Conservation (phyloP, 345 rosid species). For the Populus ilicifolia region DNA sequence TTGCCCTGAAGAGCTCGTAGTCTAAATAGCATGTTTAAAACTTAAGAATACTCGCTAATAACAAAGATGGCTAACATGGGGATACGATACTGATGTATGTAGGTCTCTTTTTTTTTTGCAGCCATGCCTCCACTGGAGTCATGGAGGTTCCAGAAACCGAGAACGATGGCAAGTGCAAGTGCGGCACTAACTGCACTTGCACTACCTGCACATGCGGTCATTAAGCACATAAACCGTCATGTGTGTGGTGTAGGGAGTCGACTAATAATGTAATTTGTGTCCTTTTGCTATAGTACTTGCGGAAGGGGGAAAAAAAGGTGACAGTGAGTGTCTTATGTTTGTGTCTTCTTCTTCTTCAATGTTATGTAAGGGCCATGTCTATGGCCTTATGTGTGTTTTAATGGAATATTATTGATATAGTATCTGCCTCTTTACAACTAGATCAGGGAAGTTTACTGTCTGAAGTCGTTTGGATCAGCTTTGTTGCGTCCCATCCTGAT, state of each 20-base stretch:
- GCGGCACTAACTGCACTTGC: constrained; percentile 72
- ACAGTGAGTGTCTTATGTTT: background rate
- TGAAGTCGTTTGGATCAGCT: background rate
- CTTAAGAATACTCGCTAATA: background rate
- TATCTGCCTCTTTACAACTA: background rate
- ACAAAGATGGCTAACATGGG: background rate
- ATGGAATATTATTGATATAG: constrained; percentile 20
- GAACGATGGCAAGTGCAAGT: constrained; percentile 74
- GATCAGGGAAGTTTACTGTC: background rate
- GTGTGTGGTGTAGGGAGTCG: background rate
- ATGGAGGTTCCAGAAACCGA: constrained; percentile 49
- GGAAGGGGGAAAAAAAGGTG: background rate
- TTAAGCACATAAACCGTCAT: constrained; percentile 1
- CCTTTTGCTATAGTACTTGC: background rate
- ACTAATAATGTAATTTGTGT: constrained; percentile 14
- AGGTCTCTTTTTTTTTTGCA: constrained; percentile 13
- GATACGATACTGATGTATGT: background rate
- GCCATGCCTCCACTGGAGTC: constrained; percentile 39
- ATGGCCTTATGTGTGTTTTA: constrained; percentile 22
- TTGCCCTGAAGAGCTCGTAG: background rate
- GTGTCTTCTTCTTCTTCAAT: constrained; percentile 11
- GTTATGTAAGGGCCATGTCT: constrained; percentile 27
- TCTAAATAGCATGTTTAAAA: background rate
- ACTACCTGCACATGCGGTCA: constrained; percentile 62
- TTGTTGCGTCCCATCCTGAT: background rate